phyloP scores from a whole-genome alignment of 2,329 filamentous ascomycete species.

The Colletotrichum lentis region DNA sequence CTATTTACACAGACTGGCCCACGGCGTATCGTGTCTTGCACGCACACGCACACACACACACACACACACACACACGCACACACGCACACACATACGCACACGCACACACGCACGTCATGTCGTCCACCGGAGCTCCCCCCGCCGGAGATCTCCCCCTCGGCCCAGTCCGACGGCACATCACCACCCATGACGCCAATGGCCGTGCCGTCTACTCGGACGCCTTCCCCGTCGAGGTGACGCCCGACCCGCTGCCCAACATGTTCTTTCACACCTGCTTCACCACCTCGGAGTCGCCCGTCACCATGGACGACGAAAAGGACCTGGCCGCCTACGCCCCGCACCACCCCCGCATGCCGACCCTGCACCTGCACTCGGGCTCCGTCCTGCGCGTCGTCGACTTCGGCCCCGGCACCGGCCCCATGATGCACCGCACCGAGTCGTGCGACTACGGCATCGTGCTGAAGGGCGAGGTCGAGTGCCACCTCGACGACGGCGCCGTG shows the following conservation, averaged over 20 bases:
- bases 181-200: slow-evolving; percentile 43
- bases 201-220: slow-evolving; percentile 41
- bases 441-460: slow-evolving; percentile 58
- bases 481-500: slow-evolving; percentile 54
- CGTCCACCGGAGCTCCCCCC: slow-evolving; percentile 18
- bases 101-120: slow-evolving; percentile 1
- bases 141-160: slow-evolving; percentile 28
- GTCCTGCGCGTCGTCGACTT: slow-evolving; percentile 39
- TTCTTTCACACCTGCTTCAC: slow-evolving; percentile 41
- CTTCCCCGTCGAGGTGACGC: slow-evolving; percentile 37
- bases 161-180: slow-evolving; percentile 39
- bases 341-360: slow-evolving; percentile 34
- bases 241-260: slow-evolving; percentile 34
- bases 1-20: neutral
- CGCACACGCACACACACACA: neutral
- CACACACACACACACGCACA: too few relatives aligned
- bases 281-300: slow-evolving; percentile 34
- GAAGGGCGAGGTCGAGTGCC: slow-evolving; percentile 55
- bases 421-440: slow-evolving; percentile 56
- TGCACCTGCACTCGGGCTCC: slow-evolving; percentile 34
- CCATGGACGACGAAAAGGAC: slow-evolving; percentile 32
- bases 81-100: too few relatives aligned
- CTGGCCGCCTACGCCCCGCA: slow-evolving; percentile 31
- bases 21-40: neutral
- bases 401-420: slow-evolving; percentile 30